A percentile compares a stretch with the other conserved stretches of the same genome.
Conservation (phyloP, 2,329 filamentous ascomycete genomes). For the Xylariaceae sp. region DNA sequence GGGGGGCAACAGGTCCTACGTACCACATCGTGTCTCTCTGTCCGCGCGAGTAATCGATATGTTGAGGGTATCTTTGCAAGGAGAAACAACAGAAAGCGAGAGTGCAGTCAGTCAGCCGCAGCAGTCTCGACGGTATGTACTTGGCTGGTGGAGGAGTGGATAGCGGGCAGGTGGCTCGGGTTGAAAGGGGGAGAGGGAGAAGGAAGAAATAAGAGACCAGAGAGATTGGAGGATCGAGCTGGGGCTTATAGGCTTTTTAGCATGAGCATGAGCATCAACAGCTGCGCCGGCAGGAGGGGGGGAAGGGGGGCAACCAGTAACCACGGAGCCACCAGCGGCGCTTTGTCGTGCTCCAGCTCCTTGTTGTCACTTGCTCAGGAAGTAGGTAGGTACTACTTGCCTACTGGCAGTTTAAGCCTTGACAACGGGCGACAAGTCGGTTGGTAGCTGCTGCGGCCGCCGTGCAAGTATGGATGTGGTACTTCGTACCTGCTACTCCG, state of each 20-base stretch:
- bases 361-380: too few species aligned
- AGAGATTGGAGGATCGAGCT: slow-evolving; percentile 10
- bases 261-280: too few species aligned
- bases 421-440: too few species aligned
- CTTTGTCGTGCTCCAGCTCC: too few species aligned
- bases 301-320: too few species aligned
- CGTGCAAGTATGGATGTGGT: too few species aligned
- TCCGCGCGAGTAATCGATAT: background rate
- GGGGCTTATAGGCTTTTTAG: slow-evolving; percentile 10
- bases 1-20: slow-evolving; percentile 14
- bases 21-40: slow-evolving; percentile 25
- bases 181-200: slow-evolving; percentile 4
- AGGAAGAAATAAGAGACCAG: slow-evolving; percentile 13
- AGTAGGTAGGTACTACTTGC: too few species aligned
- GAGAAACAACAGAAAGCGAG: slow-evolving; percentile 5
- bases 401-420: too few species aligned
- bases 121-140: background rate
- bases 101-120: slow-evolving; percentile 4
- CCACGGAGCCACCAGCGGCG: too few species aligned
- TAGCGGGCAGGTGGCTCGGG: slow-evolving; percentile 2
- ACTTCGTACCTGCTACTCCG: too few species aligned
- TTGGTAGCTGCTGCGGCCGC: too few species aligned
- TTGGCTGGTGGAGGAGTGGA: background rate
- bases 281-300: too few species aligned
- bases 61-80: slow-evolving; percentile 9